These are phyloP conservation scores for Psilocybe subaeruginosa DNA, from an alignment of 768 basidiomycete genomes.

Conservation along the genomic window DNA sequence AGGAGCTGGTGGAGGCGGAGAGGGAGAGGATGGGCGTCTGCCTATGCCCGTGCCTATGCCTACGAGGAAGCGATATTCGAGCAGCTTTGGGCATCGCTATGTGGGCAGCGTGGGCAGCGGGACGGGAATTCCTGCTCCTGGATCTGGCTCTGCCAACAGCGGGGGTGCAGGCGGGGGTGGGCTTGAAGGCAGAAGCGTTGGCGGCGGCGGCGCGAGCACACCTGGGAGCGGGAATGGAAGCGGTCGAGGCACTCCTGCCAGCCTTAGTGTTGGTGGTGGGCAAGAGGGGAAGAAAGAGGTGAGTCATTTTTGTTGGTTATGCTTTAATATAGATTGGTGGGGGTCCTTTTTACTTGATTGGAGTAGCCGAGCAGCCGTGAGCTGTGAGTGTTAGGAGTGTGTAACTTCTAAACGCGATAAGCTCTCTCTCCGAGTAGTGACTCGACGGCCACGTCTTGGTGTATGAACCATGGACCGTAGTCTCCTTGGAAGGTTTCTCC, in stretches of 20 bases:
- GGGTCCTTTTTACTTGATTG: not conserved
- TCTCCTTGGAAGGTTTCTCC: not conserved
- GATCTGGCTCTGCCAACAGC: conserved; percentile 35
- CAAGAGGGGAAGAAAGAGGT: conserved; percentile 33
- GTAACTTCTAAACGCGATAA: too few relatives aligned
- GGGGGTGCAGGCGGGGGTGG: conserved; percentile 15
- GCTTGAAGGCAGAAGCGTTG: conserved; percentile 3
- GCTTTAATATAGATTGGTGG: not conserved
- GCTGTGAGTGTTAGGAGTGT: not conserved
- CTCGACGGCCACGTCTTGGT: not conserved
- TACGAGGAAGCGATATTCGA: conserved; percentile 69
- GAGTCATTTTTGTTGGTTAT: conserved; percentile 18
- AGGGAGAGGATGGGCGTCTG: conserved; percentile 10
- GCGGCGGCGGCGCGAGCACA: conserved; percentile 11
- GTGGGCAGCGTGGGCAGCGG: conserved; percentile 31
- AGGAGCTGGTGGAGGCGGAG: conserved; percentile 13
- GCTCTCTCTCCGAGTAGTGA: too few relatives aligned
- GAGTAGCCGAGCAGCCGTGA: not conserved
- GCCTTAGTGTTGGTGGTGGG: conserved; percentile 32
- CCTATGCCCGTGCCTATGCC: conserved; percentile 26
- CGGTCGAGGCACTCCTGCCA: conserved; percentile 21
- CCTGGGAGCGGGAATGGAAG: conserved; percentile 17
- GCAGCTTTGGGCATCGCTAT: conserved; percentile 79
- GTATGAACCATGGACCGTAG: not conserved
- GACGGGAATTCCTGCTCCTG: conserved; percentile 31